Conservation (phyloP, 805 yeast species). For the Torulaspora microellipsoides region DNA sequence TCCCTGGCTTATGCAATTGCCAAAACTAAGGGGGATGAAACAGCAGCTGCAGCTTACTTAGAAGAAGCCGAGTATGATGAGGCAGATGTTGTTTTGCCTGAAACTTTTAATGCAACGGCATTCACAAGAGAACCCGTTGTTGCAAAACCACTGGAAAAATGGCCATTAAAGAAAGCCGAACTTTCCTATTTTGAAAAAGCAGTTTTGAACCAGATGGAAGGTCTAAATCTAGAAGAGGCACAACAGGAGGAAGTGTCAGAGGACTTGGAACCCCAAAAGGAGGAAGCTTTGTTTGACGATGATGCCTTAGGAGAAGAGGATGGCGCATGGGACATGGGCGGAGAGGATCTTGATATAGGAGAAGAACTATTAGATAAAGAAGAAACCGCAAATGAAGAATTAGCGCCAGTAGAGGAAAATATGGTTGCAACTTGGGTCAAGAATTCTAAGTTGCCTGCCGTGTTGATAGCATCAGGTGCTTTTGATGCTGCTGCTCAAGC, state of each 20-base stretch:
- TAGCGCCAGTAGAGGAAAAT: conserved; percentile 38
- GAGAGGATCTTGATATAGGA: conserved; percentile 68
- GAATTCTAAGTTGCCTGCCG: conserved; percentile 85
- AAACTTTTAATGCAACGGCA: conserved; percentile 38
- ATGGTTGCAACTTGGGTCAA: conserved; percentile 82
- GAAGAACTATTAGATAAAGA: conserved; percentile 51
- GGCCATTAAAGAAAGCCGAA: conserved; percentile 78
- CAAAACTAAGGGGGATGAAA: conserved; percentile 74
- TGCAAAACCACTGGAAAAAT: conserved; percentile 47
- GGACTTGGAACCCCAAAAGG: conserved; percentile 31
- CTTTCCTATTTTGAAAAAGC: conserved; percentile 84
- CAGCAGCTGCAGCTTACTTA: conserved; percentile 66
- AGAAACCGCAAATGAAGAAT: conserved; percentile 32
- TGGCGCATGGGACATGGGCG: conserved; percentile 79
- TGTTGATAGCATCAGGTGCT: conserved; percentile 92
- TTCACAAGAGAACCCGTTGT: conserved; percentile 46
- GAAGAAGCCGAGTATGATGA: conserved; percentile 63
- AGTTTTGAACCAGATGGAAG: conserved; percentile 70
- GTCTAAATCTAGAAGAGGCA: conserved; percentile 45
- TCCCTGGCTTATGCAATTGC: conserved; percentile 94
- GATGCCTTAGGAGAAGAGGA: conserved; percentile 53
- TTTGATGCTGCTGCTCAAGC: conserved; percentile 94
- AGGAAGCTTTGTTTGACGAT: conserved; percentile 40
- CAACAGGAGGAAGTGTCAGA: conserved; percentile 25
- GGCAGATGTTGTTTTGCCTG: conserved; percentile 62